Conservation (phyloP, 2,329 filamentous ascomycete species). For the Microascus cirrosus region DNA sequence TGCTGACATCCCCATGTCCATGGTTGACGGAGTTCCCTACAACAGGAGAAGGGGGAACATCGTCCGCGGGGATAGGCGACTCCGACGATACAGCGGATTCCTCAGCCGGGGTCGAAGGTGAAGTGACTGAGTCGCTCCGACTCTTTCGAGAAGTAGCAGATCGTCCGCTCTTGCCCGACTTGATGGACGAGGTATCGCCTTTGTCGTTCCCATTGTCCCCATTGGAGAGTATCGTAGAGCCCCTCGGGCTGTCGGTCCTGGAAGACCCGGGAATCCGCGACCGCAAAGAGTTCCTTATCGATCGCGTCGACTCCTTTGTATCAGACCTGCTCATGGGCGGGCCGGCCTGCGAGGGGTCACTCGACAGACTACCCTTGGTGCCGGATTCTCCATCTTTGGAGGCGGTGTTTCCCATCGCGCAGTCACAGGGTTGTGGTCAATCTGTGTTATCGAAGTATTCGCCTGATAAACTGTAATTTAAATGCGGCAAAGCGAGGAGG, state of each 20-base stretch:
- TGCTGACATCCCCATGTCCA: conserved; percentile 66
- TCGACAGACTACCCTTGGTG: conserved; percentile 33
- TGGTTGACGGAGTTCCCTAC: conserved; percentile 63
- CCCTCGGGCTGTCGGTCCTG: conserved; percentile 71
- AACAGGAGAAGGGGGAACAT: conserved; percentile 69
- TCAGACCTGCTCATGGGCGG: conserved; percentile 88
- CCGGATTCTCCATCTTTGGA: conserved; percentile 47
- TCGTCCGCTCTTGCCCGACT: conserved; percentile 53
- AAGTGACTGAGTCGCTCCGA: conserved; percentile 23
- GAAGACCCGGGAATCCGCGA: conserved; percentile 75
- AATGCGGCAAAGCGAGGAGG: background rate
- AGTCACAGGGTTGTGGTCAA: conserved; percentile 4
- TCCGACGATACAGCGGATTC: conserved; percentile 7
- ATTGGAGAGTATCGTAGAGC: conserved; percentile 56
- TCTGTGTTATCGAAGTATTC: background rate
- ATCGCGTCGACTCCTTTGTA: conserved; percentile 84
- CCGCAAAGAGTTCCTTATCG: conserved; percentile 63
- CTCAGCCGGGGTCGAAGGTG: background rate
- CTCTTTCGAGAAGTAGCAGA: conserved; percentile 33
- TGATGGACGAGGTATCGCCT: conserved; percentile 64
- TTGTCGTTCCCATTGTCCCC: conserved; percentile 49
- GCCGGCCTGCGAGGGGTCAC: conserved; percentile 49
- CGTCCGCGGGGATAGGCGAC: conserved; percentile 17
- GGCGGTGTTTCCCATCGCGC: conserved; percentile 62
- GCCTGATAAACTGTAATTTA: background rate